Evolutionary conservation across 176 grass and related monocot species (phyloP).

Genomic region (Avena atlantica): DNA sequence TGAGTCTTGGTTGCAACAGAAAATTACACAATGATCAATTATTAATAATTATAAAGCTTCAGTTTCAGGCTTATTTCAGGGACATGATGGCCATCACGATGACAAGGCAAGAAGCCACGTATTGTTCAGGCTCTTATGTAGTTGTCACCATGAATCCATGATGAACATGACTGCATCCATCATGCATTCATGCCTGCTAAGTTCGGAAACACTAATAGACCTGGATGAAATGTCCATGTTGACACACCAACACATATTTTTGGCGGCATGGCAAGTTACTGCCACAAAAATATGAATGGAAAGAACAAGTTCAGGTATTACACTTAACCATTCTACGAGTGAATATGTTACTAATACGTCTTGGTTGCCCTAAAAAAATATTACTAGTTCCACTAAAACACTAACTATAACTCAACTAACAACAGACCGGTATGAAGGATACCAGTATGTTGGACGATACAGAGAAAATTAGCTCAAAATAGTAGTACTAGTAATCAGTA

Average conservation of each 20-base stretch:
- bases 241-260: background rate
- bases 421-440: background rate
- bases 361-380: background rate
- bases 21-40: background rate
- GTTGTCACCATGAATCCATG: background rate
- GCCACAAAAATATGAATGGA: background rate
- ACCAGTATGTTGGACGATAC: background rate
- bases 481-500: background rate
- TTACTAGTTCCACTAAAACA: background rate
- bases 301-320: background rate
- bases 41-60: background rate
- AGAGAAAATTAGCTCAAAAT: background rate
- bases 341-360: background rate
- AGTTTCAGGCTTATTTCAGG: background rate
- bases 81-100: background rate
- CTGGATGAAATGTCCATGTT: background rate
- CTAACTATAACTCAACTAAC: background rate
- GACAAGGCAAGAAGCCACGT: background rate
- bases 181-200: slow-evolving; percentile 7
- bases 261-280: background rate
- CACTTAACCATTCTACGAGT: background rate
- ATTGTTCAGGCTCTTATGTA: background rate
- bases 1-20: background rate
- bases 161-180: background rate
- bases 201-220: slow-evolving; percentile 9